Percentiles rank a stretch among this genome's conserved stretches.
Conservation (phyloP, 2,329 filamentous ascomycete species). For the Arthrobotrys megalospora region DNA sequence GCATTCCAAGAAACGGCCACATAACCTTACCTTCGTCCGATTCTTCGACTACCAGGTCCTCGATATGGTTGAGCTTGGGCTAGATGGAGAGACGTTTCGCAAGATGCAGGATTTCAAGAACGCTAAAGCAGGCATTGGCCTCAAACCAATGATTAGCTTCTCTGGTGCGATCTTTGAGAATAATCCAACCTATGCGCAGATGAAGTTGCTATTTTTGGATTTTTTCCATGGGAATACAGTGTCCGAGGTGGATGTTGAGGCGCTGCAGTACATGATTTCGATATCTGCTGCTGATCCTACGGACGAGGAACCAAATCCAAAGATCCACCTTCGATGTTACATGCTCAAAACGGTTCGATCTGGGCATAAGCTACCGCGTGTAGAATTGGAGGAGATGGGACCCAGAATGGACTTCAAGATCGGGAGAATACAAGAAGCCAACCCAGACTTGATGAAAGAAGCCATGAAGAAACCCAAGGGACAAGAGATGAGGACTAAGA, state of each 20-base stretch:
- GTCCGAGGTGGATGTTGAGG: conserved; percentile 91
- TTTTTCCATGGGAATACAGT: conserved; percentile 88
- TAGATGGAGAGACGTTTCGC: conserved; percentile 81
- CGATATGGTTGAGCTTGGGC: conserved; percentile 92
- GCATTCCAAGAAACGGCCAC: conserved; percentile 94
- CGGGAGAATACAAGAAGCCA: conserved; percentile 83
- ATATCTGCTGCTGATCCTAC: conserved; percentile 80
- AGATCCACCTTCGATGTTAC: conserved; percentile 76
- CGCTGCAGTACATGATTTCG: conserved; percentile 89
- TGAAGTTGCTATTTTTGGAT: conserved; percentile 89
- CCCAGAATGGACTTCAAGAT: conserved; percentile 92
- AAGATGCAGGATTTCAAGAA: conserved; percentile 82
- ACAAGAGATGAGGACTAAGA: conserved; percentile 80
- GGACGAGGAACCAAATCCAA: conserved; percentile 66
- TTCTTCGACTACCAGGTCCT: conserved; percentile 89
- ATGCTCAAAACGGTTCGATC: conserved; percentile 87
- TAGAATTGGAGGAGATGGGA: conserved; percentile 96
- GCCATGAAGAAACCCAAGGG: conserved; percentile 88
- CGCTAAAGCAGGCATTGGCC: conserved; percentile 81
- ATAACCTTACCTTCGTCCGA: conserved; percentile 85
- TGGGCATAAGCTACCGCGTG: conserved; percentile 86
- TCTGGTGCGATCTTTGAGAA: conserved; percentile 87
- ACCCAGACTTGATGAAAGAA: conserved; percentile 85
- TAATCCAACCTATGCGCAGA: conserved; percentile 82
- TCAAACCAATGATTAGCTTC: conserved; percentile 93